A percentile compares a stretch with the other conserved stretches of the same genome.
phyloP scores from a whole-genome alignment of 371 early-diverging fungal genomes.

The Synchytrium microbalum region DNA sequence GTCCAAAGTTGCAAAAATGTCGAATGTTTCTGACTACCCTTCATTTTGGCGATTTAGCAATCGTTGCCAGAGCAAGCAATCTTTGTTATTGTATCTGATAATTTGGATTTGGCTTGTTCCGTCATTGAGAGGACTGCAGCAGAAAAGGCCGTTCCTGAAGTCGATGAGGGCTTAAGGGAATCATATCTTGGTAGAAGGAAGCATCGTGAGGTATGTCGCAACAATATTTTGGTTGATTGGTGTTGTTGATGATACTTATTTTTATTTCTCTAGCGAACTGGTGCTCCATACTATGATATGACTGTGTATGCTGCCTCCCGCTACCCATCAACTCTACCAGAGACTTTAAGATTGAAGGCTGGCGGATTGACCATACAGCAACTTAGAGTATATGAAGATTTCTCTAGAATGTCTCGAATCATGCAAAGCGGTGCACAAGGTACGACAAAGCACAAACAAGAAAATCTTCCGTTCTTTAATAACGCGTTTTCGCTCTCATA shows the following conservation, averaged over 20 bases:
- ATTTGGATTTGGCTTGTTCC: constrained; percentile 83
- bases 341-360: constrained; percentile 69
- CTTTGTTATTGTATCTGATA: constrained; percentile 72
- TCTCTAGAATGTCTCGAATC: constrained; percentile 18
- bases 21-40: constrained; percentile 9
- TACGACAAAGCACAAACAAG: too few species aligned
- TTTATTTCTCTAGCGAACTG: constrained; percentile 42
- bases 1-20: neutral
- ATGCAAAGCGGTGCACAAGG: constrained; percentile 8
- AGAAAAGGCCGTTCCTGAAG: constrained; percentile 79
- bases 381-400: constrained; percentile 75
- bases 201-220: constrained; percentile 59
- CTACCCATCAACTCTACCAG: constrained; percentile 79
- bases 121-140: constrained; percentile 88
- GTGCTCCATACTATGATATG: constrained; percentile 84
- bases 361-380: constrained; percentile 71
- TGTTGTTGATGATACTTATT: neutral
- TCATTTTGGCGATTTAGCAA: constrained; percentile 26
- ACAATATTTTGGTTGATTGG: constrained; percentile 1
- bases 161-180: constrained; percentile 67
- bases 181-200: constrained; percentile 68
- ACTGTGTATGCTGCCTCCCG: constrained; percentile 56
- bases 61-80: constrained; percentile 72
- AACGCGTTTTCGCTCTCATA: too few species aligned
- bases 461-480: too few species aligned